Conservation (phyloP, 2,329 filamentous ascomycete genomes). For the Colletotrichum limetticola region DNA sequence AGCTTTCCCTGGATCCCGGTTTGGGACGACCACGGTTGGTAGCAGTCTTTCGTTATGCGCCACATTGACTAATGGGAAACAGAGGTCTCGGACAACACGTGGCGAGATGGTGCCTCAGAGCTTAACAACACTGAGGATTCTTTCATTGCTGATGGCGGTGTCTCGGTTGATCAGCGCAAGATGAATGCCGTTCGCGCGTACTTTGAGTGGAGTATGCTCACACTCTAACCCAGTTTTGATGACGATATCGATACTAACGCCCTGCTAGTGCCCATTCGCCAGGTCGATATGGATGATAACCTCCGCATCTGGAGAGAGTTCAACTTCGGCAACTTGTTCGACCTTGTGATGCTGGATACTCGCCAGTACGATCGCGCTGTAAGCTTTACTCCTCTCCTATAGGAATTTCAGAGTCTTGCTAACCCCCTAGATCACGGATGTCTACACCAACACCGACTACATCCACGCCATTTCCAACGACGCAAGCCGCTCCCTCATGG, state of each 20-base stretch:
- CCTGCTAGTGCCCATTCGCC: slow-evolving; percentile 43
- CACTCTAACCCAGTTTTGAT: no score
- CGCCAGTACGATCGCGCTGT: slow-evolving; percentile 70
- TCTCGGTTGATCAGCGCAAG: slow-evolving; percentile 79
- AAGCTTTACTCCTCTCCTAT: not conserved
- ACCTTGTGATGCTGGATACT: slow-evolving; percentile 76
- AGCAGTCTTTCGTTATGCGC: slow-evolving; percentile 37
- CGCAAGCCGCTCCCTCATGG: slow-evolving; percentile 76
- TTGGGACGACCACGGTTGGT: slow-evolving; percentile 62
- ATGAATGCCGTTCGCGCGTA: slow-evolving; percentile 79
- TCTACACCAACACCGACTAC: slow-evolving; percentile 70
- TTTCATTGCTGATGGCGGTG: slow-evolving; percentile 66
- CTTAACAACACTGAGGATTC: slow-evolving; percentile 75
- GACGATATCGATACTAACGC: not conserved
- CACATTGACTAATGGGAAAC: slow-evolving; percentile 37
- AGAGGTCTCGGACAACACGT: slow-evolving; percentile 72
- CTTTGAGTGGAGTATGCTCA: slow-evolving; percentile 66
- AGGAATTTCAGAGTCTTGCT: no score
- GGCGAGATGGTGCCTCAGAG: slow-evolving; percentile 67
- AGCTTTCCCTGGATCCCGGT: slow-evolving; percentile 57
- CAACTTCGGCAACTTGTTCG: slow-evolving; percentile 72
- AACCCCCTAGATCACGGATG: slow-evolving; percentile 40
- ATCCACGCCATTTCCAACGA: slow-evolving; percentile 72
- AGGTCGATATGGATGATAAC: slow-evolving; percentile 76
- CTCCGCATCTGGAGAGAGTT: slow-evolving; percentile 76